Evolutionary conservation across 768 basidiomycete genomes (phyloP).

Genomic region (Exsudoporus frostii): DNA sequence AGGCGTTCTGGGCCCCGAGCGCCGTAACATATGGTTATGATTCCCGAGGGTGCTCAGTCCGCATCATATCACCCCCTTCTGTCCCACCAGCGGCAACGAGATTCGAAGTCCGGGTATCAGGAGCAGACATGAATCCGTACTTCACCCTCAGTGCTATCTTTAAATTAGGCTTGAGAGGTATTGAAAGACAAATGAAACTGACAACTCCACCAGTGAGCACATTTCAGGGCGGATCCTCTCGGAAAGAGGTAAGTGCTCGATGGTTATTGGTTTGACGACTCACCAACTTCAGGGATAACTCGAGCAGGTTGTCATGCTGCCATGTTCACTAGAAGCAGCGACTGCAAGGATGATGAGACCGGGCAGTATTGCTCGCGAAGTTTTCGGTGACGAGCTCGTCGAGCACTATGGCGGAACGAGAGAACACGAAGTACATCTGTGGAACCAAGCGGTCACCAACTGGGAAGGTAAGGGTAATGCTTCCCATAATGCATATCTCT

Average conservation of each 20-base stretch:
- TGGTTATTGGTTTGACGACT: neutral
- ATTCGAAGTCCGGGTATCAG: slow-evolving; percentile 91
- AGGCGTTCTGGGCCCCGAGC: slow-evolving; percentile 93
- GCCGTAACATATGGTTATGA: slow-evolving; percentile 95
- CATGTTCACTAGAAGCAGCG: slow-evolving; percentile 75
- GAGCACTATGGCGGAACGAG: slow-evolving; percentile 96
- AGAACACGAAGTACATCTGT: slow-evolving; percentile 81
- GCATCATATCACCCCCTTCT: slow-evolving; percentile 90
- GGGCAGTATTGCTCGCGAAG: slow-evolving; percentile 79
- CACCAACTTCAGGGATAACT: neutral
- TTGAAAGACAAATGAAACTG: slow-evolving; percentile 69
- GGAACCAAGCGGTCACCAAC: slow-evolving; percentile 87
- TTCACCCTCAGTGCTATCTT: slow-evolving; percentile 88
- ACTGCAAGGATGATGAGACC: slow-evolving; percentile 75
- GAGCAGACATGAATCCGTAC: slow-evolving; percentile 96
- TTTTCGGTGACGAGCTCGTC: slow-evolving; percentile 87
- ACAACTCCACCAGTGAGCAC: slow-evolving; percentile 64
- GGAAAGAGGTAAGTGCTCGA: slow-evolving; percentile 54
- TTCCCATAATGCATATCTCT: neutral
- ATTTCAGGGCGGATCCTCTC: slow-evolving; percentile 37
- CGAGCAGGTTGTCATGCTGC: slow-evolving; percentile 66
- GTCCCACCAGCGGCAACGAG: slow-evolving; percentile 80
- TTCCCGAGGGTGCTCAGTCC: slow-evolving; percentile 86
- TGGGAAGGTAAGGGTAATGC: slow-evolving; percentile 76
- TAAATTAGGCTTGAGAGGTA: slow-evolving; percentile 81